Conservation (phyloP, 768 basidiomycete genomes). For the Leccinum arenicola region DNA sequence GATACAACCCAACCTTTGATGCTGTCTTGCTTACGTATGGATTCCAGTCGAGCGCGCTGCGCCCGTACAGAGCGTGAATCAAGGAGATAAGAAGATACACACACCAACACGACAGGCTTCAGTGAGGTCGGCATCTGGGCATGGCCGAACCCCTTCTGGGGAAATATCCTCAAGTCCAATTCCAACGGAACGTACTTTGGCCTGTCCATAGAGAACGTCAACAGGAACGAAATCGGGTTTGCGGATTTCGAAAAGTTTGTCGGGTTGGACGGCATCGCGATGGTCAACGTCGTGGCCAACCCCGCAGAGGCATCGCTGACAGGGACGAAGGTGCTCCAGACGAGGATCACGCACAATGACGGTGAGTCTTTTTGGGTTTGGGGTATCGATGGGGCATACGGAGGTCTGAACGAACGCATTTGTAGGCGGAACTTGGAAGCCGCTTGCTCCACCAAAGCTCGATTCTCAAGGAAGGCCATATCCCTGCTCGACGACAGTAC, state of each 20-base stretch:
- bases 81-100: too few species aligned
- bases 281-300: constrained; percentile 89
- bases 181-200: constrained; percentile 98
- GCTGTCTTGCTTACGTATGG: too few species aligned
- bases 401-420: background rate
- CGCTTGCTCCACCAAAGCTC: constrained; percentile 63
- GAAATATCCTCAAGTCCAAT: constrained; percentile 92
- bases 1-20: too few species aligned
- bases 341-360: constrained; percentile 94
- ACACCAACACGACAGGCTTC: too few species aligned
- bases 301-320: constrained; percentile 69
- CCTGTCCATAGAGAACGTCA: constrained; percentile 81
- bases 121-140: too few species aligned
- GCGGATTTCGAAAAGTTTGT: constrained; percentile 99
- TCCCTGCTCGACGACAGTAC: constrained; percentile 64
- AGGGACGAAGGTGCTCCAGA: constrained; percentile 73
- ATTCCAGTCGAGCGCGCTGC: too few species aligned
- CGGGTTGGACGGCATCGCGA: constrained; percentile 92
- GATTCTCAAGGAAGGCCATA: constrained; percentile 80
- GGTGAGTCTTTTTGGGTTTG: constrained; percentile 44
- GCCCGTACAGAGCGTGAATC: too few species aligned
- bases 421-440: constrained; percentile 83
- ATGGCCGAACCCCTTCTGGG: constrained; percentile 72
- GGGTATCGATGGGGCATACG: background rate
- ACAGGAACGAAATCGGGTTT: constrained; percentile 82